These are phyloP conservation scores for Myochromella boudieri DNA, from an alignment of 768 basidiomycete genomes.

Conservation along the genomic window DNA sequence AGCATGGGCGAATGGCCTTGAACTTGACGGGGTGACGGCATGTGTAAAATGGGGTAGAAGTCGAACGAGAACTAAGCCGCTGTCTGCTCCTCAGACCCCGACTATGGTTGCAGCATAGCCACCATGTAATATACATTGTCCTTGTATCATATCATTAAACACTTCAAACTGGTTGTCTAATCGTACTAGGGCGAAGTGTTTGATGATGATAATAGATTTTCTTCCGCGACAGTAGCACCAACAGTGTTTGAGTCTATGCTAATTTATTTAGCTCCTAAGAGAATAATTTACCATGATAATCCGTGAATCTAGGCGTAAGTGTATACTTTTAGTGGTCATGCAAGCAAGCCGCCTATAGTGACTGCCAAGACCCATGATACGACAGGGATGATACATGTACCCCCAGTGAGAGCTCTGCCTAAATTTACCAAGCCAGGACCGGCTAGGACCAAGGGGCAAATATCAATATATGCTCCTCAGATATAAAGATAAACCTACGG, in stretches of 20 bases:
- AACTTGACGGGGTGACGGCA: slow-evolving; percentile 74
- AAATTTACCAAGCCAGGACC: slow-evolving; percentile 65
- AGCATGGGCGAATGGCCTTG: slow-evolving; percentile 88
- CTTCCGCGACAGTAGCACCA: no score
- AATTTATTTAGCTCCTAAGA: no score
- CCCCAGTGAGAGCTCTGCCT: slow-evolving; percentile 44
- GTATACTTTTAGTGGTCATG: slow-evolving; percentile 7
- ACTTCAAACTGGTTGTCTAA: no score
- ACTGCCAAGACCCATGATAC: slow-evolving; percentile 43
- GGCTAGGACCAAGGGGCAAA: slow-evolving; percentile 32
- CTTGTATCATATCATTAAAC: slow-evolving; percentile 1
- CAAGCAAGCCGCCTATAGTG: slow-evolving; percentile 39
- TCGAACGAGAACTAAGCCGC: slow-evolving; percentile 38
- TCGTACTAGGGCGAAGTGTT: no score
- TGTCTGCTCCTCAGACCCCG: slow-evolving; percentile 20
- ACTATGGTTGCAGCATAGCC: slow-evolving; percentile 17
- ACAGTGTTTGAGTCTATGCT: no score
- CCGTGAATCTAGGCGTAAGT: no score
- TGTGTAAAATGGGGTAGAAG: slow-evolving; percentile 90
- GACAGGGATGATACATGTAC: slow-evolving; percentile 30
- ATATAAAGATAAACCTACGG: slow-evolving; percentile 39
- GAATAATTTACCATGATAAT: background rate
- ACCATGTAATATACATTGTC: slow-evolving; percentile 6
- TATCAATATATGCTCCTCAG: slow-evolving; percentile 9
- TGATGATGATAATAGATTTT: no score